Base-by-base conservation (phyloP, 208 protist genomes). In the Wallacemonas collosoma region DNA sequence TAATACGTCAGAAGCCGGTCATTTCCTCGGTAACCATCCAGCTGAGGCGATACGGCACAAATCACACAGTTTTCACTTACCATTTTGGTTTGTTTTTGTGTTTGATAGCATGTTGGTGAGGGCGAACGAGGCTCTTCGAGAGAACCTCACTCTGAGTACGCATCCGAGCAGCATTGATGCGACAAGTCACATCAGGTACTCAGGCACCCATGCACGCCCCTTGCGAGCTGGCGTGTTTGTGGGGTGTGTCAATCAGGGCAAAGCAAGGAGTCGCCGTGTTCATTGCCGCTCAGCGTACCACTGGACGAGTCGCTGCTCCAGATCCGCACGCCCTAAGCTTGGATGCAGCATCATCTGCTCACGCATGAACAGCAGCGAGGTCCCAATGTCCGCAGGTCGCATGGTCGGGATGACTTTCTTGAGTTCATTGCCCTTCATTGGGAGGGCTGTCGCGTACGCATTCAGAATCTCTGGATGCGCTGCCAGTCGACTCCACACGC, bases 351-450 rank as follows among this genome's bases (percentile, higher is more conserved):
- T 79, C 7, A 87, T 41, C 63, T 88, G 74, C 12, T 80, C 75
- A 26, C 91, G 79, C 17, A 93, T 74, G 39, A 78, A 75, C 3
- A 89, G 62, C 7, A 96, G 50, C 4, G 76, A 77, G 15, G 79
- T 36, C 1, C 89, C 87, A 63, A 94, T 83, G 12, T 87, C 67
- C 43, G 72, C 86, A 14, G 82, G 71, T 2, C 76, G 53, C 45
- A 96, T 67, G 0, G 75, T 71, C 36, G 83, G 75, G 9, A 81
- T 62, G 26, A 82, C 36, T n/a, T 72, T 82, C 48, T 77, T 73
- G 38, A 96, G 71, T 39, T 92, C 85, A 55, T 86, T 87, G 12
- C 91, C 91, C 43, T 84, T 91, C 11, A 96, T 63, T 8, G 85
- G 91, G 17, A 93, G 68, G 26, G 71, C 68, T 11, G 84, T 44